Evolutionary conservation across 2,329 filamentous ascomycete genomes (phyloP).

Genomic region (Fusarium sp.): DNA sequence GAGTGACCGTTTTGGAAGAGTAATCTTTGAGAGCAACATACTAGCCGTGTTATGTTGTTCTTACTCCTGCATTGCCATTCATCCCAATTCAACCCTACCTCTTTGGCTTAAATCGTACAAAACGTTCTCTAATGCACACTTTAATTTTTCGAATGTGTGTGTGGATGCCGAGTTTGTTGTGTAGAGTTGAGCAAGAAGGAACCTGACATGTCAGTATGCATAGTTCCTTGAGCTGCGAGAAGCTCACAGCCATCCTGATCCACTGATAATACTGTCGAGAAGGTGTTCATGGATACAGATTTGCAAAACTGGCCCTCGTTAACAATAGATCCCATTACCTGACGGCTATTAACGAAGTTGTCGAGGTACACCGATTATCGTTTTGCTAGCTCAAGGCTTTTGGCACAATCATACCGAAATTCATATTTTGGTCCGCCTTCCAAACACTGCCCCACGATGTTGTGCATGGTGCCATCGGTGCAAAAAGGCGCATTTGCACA

Average conservation of each 20-base stretch:
- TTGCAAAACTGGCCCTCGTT: not conserved
- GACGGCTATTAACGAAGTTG: not conserved
- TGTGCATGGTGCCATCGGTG: not conserved
- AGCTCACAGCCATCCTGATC: not conserved
- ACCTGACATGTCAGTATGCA: not conserved
- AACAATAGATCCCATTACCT: not conserved
- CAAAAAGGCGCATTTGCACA: not conserved
- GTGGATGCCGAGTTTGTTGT: not conserved
- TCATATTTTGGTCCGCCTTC: not conserved
- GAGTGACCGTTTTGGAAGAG: too few species aligned
- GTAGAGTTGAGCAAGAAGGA: not conserved
- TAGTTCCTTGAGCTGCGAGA: too few species aligned
- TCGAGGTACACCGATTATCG: too few species aligned
- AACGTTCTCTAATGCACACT: not conserved
- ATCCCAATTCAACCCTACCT: not conserved
- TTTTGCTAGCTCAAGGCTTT: too few species aligned
- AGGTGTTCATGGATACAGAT: not conserved
- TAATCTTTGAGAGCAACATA: too few species aligned
- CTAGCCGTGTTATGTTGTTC: too few species aligned
- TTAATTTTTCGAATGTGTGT: not conserved
- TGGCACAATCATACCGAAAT: not conserved
- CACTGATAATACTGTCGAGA: not conserved
- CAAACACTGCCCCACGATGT: not conserved
- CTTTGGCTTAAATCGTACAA: not conserved
- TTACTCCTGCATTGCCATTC: not conserved